Conservation (phyloP, 1,139 yeast genomes). For the Meyerozyma athensensis region DNA sequence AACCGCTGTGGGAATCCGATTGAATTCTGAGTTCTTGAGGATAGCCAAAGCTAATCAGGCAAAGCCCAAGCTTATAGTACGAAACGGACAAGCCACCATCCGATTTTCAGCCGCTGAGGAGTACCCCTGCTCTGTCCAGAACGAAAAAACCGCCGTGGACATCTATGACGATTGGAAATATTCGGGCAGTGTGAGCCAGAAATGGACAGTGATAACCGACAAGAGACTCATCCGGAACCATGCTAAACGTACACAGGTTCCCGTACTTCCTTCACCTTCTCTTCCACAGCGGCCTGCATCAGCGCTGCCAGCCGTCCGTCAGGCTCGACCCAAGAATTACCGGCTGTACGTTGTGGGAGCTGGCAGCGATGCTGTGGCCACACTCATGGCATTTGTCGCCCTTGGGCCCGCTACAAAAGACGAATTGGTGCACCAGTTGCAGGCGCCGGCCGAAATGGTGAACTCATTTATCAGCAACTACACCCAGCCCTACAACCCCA, state of each 20-base stretch:
- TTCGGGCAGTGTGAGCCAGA: conserved; percentile 11
- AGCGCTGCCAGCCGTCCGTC: conserved; percentile 1
- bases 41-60: background rate
- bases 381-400: conserved; percentile 12
- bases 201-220: conserved; percentile 12
- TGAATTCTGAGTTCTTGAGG: background rate
- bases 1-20: background rate
- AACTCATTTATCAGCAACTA: conserved; percentile 13
- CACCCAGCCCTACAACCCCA: conserved; percentile 30
- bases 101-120: conserved; percentile 9
- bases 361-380: conserved; percentile 6
- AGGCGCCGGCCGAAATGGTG: conserved; percentile 7
- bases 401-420: conserved; percentile 13
- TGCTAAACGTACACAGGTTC: background rate
- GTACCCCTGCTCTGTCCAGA: conserved; percentile 12
- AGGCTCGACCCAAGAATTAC: conserved; percentile 1
- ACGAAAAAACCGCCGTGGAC: conserved; percentile 12
- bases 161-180: conserved; percentile 8
- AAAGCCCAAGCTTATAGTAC: conserved; percentile 12
- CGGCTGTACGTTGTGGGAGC: conserved; percentile 8
- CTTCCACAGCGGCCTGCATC: conserved; percentile 5
- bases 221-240: conserved; percentile 11
- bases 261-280: background rate
- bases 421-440: conserved; percentile 6
- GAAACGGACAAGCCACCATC: conserved; percentile 12